These are phyloP conservation scores for Andrographis paniculata DNA, from an alignment of 305 asterid species.

Conservation along the genomic window DNA sequence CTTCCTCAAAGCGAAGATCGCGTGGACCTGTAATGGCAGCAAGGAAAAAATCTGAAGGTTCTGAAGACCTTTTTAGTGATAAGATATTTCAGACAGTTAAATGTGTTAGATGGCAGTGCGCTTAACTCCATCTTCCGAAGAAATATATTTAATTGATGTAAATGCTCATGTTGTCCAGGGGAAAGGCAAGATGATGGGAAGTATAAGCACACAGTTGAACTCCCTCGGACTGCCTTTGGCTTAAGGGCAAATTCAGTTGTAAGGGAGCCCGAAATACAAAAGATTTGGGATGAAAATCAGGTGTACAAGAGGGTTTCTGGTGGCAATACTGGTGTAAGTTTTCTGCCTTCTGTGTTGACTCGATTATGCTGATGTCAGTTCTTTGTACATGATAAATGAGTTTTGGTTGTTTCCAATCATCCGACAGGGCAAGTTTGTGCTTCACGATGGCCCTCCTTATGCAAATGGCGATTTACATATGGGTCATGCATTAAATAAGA, in stretches of 20 bases:
- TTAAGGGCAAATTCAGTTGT: constrained; percentile 82
- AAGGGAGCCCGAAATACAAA: constrained; percentile 96
- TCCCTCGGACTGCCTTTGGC: constrained; percentile 84
- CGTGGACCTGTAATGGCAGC: constrained; percentile 80
- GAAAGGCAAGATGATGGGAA: constrained; percentile 79
- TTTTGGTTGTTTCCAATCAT: constrained; percentile 25
- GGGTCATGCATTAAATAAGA: constrained; percentile 96
- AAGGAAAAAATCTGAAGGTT: constrained; percentile 72
- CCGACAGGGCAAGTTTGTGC: constrained; percentile 83
- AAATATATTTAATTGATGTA: constrained; percentile 10
- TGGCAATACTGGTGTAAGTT: constrained; percentile 74
- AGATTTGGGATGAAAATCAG: constrained; percentile 86
- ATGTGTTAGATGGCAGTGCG: constrained; percentile 5
- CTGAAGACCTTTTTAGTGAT: constrained; percentile 7
- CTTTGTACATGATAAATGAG: constrained; percentile 14
- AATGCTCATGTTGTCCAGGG: constrained; percentile 36
- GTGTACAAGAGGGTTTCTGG: constrained; percentile 65
- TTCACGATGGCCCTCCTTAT: constrained; percentile 98
- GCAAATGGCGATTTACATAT: constrained; percentile 98
- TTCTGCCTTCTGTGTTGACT: constrained; percentile 13
- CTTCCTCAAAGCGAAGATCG: constrained; percentile 53
- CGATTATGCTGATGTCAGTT: constrained; percentile 1
- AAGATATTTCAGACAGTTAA: constrained; percentile 7
- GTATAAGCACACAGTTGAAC: constrained; percentile 88
- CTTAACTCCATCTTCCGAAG: constrained; percentile 9